Evolutionary conservation across 306 rosid genomes (phyloP), one percentile per base, ranked within the genome.

Genomic region (Argentina anserina): DNA sequence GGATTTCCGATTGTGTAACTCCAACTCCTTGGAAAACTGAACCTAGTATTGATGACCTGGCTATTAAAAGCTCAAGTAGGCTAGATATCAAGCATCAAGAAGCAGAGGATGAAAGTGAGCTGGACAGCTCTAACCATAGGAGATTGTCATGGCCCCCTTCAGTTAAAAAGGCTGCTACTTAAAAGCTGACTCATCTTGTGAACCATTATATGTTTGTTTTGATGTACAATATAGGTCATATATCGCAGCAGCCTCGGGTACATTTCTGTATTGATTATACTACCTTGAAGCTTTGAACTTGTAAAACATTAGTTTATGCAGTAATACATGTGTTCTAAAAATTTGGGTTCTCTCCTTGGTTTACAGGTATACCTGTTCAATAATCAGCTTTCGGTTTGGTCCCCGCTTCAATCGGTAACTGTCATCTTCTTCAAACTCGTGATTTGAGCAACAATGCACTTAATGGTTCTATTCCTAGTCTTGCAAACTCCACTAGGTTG

Each of bases 11-110:
- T 66, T 85, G 81, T 65, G 74, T 87, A 46, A 89, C 96, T 37
- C 92, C 96, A 9, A 86, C 85, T 21, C 88, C 87, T 21, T 93
- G 96, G 88, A 85, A 84, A 87, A 74, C 84, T 20, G 92, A 92
- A 74, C 61, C 88, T 45, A 87, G 82, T 79, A 80, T 79, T 23
- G 88, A 84, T 63, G 91, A 91, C 85, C 69, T 89, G 37, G 84
- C 88, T 15, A 71, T 77, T 59, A 79, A 87, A 83, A 86, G 79
- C 80, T 75, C 72, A 56, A 73, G 85, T 78, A 86, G 59, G 63
- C 86, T 84, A 71, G 87, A 86, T 53, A 37, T 62, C 3, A 81
- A 85, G 64, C 76, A 31, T 72, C 85, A 33, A 70, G 83, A 75
- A 61, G 65, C 73, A 25, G 88, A 64, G 36, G 86, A 84, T 68